Evolutionary conservation across 768 basidiomycete genomes (phyloP).

Genomic region (Thelephora ganbajun): DNA sequence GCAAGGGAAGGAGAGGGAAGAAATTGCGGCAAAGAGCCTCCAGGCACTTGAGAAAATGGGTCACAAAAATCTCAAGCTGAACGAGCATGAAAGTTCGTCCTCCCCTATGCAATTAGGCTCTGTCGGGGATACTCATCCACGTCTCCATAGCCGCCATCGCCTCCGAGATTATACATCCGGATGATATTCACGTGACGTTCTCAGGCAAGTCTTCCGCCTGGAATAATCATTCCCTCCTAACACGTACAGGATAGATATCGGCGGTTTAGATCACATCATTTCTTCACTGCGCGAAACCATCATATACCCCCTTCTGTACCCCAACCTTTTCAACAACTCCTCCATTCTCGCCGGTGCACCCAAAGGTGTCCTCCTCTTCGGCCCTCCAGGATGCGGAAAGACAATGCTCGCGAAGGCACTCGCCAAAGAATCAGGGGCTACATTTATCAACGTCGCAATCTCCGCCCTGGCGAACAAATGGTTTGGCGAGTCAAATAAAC

Average conservation of each 20-base stretch:
- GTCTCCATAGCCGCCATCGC: conserved; percentile 60
- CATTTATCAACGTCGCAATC: conserved; percentile 82
- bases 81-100: conserved; percentile 79
- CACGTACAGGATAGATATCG: conserved; percentile 46
- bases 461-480: conserved; percentile 68
- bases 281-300: conserved; percentile 86
- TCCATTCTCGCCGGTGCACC: conserved; percentile 81
- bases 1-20: conserved; percentile 34
- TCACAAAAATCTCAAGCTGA: conserved; percentile 59
- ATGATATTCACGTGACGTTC: conserved; percentile 71
- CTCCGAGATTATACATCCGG: conserved; percentile 84
- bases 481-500: conserved; percentile 89
- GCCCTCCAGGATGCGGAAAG: conserved; percentile 97
- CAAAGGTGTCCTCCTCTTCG: conserved; percentile 90
- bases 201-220: conserved; percentile 31
- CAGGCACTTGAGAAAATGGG: conserved; percentile 61
- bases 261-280: conserved; percentile 86
- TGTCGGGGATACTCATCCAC: neutral
- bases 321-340: conserved; percentile 70
- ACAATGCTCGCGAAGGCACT: conserved; percentile 99
- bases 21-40: conserved; percentile 52
- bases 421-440: conserved; percentile 93
- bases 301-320: conserved; percentile 88
- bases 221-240: neutral
- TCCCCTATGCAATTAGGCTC: neutral